These are phyloP conservation scores for Lolium rigidum DNA, from an alignment of 176 grass and related monocot genomes.

Conservation along the genomic window DNA sequence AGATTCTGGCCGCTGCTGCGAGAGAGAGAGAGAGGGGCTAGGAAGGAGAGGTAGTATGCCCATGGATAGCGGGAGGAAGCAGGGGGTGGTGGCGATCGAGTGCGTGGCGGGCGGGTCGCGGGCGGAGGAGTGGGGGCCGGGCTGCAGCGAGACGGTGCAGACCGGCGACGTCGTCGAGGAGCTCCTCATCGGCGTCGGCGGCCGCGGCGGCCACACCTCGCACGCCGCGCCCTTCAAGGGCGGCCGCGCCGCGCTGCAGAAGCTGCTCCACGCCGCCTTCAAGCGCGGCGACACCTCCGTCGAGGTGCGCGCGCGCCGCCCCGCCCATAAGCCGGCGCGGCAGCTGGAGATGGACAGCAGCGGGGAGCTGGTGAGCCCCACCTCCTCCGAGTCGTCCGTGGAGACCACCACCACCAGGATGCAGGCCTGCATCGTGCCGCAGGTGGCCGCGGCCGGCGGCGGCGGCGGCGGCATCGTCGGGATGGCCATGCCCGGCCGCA, in stretches of 20 bases:
- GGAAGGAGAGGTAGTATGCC: constrained; percentile 2
- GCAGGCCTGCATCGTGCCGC: constrained; percentile 94
- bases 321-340: not conserved
- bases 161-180: constrained; percentile 81
- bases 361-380: not conserved
- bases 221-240: constrained; percentile 89
- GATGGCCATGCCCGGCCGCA: constrained; percentile 45
- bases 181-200: constrained; percentile 63
- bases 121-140: constrained; percentile 77
- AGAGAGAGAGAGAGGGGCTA: not conserved
- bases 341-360: not conserved
- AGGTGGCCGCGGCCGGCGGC: constrained; percentile 27
- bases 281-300: constrained; percentile 89
- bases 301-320: constrained; percentile 62
- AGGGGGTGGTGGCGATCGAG: constrained; percentile 79
- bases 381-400: not conserved
- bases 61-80: constrained; percentile 54
- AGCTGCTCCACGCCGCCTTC: constrained; percentile 77
- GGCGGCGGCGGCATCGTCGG: constrained; percentile 40
- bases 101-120: constrained; percentile 77
- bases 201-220: constrained; percentile 36
- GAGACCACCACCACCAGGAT: constrained; percentile 41
- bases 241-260: constrained; percentile 71
- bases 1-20: not conserved
- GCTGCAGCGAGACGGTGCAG: constrained; percentile 70